Conservation (phyloP, 805 yeast species). For the Cyberlindnera euphorbiiphila region DNA sequence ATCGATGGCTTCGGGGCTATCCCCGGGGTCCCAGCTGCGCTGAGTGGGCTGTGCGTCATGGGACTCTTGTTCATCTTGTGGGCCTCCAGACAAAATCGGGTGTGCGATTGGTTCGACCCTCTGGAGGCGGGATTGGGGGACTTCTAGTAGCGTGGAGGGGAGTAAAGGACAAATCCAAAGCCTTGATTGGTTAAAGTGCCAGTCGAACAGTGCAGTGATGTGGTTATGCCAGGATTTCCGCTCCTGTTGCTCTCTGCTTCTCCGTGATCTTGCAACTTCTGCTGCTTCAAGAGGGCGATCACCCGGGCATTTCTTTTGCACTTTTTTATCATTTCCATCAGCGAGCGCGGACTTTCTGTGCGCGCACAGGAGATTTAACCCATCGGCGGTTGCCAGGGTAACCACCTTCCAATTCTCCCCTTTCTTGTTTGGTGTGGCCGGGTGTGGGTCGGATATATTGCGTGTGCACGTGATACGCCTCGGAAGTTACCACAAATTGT, state of each 20-base stretch:
- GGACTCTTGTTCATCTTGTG: conserved; percentile 8
- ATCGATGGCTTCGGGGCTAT: conserved; percentile 22
- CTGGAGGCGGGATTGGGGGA: conserved; percentile 6
- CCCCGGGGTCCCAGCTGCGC: conserved; percentile 17
- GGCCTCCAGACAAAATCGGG: conserved; percentile 14
- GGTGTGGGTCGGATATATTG: too few relatives aligned
- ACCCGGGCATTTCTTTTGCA: neutral
- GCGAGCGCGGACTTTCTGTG: too few relatives aligned
- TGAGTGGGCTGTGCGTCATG: conserved; percentile 12
- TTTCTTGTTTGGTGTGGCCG: too few relatives aligned
- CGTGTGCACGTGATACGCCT: too few relatives aligned
- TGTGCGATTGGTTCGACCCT: conserved; percentile 7
- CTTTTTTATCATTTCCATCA: conserved; percentile 20
- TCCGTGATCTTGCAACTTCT: too few relatives aligned
- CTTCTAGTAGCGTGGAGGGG: neutral
- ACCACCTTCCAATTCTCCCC: neutral
- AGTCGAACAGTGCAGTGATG: too few relatives aligned
- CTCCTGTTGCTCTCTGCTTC: too few relatives aligned
- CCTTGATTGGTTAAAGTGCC: too few relatives aligned
- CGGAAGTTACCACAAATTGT: too few relatives aligned
- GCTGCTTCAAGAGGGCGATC: too few relatives aligned
- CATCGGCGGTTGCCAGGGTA: neutral
- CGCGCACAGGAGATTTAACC: conserved; percentile 3
- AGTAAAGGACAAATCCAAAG: too few relatives aligned
- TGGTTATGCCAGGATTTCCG: too few relatives aligned